Percentiles rank a stretch among this genome's conserved stretches.
phyloP scores from a whole-genome alignment of 2,329 filamentous ascomycete genomes.

The Massarina eburnea region DNA sequence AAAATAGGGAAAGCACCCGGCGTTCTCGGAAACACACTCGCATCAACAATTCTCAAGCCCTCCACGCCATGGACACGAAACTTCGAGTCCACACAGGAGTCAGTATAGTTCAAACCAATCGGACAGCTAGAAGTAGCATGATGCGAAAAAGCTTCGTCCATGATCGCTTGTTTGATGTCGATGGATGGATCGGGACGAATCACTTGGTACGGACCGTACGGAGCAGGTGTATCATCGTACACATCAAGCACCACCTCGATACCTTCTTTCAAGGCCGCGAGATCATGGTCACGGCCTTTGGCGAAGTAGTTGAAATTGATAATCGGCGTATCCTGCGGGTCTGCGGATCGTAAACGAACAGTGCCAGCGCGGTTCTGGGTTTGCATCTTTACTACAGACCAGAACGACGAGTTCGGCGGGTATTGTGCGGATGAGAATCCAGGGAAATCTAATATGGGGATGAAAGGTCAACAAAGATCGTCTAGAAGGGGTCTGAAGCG shows the following conservation, averaged over 20 bases:
- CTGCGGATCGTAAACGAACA: conserved; percentile 58
- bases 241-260: neutral
- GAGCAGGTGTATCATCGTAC: neutral
- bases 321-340: conserved; percentile 62
- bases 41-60: conserved; percentile 63
- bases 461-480: neutral
- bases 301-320: conserved; percentile 43
- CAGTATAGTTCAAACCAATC: conserved; percentile 57
- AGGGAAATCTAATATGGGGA: conserved; percentile 42
- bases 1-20: conserved; percentile 55
- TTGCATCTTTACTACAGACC: conserved; percentile 57
- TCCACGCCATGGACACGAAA: conserved; percentile 59
- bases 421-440: conserved; percentile 45
- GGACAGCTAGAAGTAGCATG: conserved; percentile 58
- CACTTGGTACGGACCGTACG: neutral
- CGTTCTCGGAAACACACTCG: conserved; percentile 55
- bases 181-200: neutral
- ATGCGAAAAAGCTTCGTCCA: conserved; percentile 49
- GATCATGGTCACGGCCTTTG: conserved; percentile 1
- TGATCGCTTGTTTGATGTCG: conserved; percentile 9
- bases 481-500: neutral
- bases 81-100: conserved; percentile 56
- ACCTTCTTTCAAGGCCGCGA: conserved; percentile 1
- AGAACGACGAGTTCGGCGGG: conserved; percentile 42
- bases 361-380: conserved; percentile 60